Conservation (phyloP, 2,329 filamentous ascomycete genomes). For the Cryphonectria nitschkei region DNA sequence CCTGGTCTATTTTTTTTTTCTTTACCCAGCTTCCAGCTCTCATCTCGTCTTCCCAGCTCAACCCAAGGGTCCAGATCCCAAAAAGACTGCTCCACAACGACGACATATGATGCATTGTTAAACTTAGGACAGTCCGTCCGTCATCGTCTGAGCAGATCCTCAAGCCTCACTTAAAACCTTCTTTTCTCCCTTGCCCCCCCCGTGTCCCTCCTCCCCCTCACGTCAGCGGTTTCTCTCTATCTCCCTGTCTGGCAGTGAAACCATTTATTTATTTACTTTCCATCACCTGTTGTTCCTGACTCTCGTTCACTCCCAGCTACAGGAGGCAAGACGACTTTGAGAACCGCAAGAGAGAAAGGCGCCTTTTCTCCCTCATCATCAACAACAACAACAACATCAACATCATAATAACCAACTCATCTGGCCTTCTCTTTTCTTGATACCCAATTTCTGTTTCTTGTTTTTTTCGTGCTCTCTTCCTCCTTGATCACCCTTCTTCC, state of each 20-base stretch:
- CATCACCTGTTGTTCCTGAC: not conserved
- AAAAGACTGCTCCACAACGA: slow-evolving; percentile 1
- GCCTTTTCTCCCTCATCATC: not conserved
- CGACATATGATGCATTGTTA: slow-evolving; percentile 18
- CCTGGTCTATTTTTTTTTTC: not conserved
- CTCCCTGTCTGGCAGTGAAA: not conserved
- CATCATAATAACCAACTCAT: not conserved
- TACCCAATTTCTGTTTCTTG: not conserved
- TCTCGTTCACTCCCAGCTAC: not conserved
- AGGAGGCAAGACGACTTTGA: not conserved
- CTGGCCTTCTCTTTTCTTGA: not conserved
- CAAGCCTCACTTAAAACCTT: slow-evolving; percentile 8
- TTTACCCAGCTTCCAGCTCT: not conserved
- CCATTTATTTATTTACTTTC: not conserved
- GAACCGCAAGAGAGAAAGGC: not conserved
- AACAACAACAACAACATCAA: not conserved
- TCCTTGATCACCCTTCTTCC: not conserved
- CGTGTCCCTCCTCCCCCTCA: not conserved
- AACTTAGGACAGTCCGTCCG: slow-evolving; percentile 15
- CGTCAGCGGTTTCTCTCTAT: not conserved
- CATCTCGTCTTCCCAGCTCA: not conserved
- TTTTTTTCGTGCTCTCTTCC: not conserved
- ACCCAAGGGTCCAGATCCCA: slow-evolving; percentile 14
- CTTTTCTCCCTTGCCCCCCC: not conserved
- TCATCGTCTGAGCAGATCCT: slow-evolving; percentile 6